Evolutionary conservation across 257 asterid species (phyloP).

Genomic region (Solanum peruvianum): DNA sequence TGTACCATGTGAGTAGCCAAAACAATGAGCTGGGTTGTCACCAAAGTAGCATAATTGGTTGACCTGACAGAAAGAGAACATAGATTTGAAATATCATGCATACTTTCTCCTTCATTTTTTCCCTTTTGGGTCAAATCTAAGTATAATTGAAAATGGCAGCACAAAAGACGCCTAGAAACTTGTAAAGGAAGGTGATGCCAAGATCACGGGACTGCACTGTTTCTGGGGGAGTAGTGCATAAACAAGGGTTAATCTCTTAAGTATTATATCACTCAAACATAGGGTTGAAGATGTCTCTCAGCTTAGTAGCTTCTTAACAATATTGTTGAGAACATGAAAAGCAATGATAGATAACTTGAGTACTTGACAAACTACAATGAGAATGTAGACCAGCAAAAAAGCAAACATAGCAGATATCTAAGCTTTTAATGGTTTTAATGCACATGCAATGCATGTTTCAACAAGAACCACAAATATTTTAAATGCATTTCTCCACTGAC

Average conservation of each 20-base stretch:
- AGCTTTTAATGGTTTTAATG: not conserved
- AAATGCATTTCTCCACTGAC: not conserved
- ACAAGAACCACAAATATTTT: not conserved
- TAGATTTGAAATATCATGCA: not conserved
- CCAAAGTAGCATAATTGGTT: conserved; percentile 85
- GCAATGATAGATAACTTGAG: not conserved
- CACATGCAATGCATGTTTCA: not conserved
- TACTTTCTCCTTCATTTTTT: not conserved
- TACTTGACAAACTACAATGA: not conserved
- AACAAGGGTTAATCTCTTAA: not conserved
- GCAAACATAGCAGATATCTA: not conserved
- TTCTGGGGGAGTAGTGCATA: not conserved
- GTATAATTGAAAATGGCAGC: not conserved
- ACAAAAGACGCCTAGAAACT: not conserved
- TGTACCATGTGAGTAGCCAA: conserved; percentile 86
- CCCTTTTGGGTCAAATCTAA: not conserved
- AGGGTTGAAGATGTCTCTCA: not conserved
- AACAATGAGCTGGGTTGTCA: conserved; percentile 75
- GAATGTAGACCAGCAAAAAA: not conserved
- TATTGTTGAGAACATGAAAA: not conserved
- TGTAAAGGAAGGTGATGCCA: not conserved
- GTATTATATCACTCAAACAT: not conserved
- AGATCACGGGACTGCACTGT: not conserved
- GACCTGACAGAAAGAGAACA: conserved; percentile 47
- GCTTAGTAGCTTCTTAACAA: not conserved